Evolutionary conservation across 2,329 filamentous ascomycete genomes (phyloP).

Genomic region (Sporothrix brunneoviolacea): DNA sequence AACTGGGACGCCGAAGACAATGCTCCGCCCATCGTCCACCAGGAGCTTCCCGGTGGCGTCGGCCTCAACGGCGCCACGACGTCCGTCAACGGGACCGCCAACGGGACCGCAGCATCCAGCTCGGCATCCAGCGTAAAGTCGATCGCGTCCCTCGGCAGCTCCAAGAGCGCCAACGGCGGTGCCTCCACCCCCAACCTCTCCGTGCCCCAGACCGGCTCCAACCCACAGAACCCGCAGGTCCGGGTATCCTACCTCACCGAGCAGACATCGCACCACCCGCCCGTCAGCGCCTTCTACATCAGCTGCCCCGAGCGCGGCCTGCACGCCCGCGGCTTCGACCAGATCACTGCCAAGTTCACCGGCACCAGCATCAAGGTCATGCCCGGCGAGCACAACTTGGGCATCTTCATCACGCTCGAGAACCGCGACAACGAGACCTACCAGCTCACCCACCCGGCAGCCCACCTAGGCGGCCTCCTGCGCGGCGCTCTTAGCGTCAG

Average conservation of each 20-base stretch:
- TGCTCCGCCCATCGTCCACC: slow-evolving; percentile 57
- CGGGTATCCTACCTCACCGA: slow-evolving; percentile 92
- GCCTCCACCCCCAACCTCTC: slow-evolving; percentile 39
- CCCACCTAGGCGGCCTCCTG: slow-evolving; percentile 81
- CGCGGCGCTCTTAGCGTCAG: slow-evolving; percentile 83
- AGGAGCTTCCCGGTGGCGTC: slow-evolving; percentile 25
- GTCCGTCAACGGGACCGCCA: slow-evolving; percentile 27
- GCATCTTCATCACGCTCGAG: slow-evolving; percentile 86
- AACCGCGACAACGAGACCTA: slow-evolving; percentile 82
- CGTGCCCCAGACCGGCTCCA: slow-evolving; percentile 41
- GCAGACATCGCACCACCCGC: slow-evolving; percentile 95
- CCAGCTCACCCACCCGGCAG: slow-evolving; percentile 89
- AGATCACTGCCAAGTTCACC: slow-evolving; percentile 95
- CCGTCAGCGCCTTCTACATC: slow-evolving; percentile 91
- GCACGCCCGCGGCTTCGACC: slow-evolving; percentile 83
- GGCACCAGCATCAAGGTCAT: slow-evolving; percentile 89
- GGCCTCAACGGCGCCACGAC: slow-evolving; percentile 20
- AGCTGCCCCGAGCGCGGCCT: slow-evolving; percentile 89
- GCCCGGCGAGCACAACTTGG: slow-evolving; percentile 87
- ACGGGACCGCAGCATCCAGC: slow-evolving; percentile 28
- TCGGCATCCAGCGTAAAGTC: slow-evolving; percentile 44
- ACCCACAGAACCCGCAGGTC: slow-evolving; percentile 46
- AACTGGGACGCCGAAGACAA: slow-evolving; percentile 90
- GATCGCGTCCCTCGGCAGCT: slow-evolving; percentile 16
- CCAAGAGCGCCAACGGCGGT: slow-evolving; percentile 16